Evolutionary conservation across 169 alveolate species (phyloP).

Genomic region (Neospora caninum): DNA sequence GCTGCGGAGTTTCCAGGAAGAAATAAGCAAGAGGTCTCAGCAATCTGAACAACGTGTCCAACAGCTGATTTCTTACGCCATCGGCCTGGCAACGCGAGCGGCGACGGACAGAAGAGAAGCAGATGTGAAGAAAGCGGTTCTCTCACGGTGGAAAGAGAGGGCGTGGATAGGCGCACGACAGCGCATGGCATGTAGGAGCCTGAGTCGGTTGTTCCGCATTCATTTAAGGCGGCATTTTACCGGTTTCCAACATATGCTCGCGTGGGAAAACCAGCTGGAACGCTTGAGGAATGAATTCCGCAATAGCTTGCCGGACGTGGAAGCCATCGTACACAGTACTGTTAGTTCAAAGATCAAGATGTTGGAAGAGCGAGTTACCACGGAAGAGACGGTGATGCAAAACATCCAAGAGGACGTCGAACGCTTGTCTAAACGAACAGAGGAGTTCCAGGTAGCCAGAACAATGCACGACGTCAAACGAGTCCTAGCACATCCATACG

Average conservation of each 20-base stretch:
- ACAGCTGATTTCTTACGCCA: constrained; percentile 25
- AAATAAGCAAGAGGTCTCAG: not conserved
- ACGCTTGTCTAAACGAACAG: not conserved
- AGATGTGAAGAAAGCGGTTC: constrained; percentile 32
- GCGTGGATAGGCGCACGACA: constrained; percentile 40
- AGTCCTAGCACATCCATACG: no score
- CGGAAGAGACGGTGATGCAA: not conserved
- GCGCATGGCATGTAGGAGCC: constrained; percentile 20
- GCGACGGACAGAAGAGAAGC: constrained; percentile 3
- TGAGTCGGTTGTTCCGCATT: not conserved
- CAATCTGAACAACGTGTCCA: constrained; percentile 33
- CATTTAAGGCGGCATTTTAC: not conserved
- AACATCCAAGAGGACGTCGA: not conserved
- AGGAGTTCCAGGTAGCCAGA: not conserved
- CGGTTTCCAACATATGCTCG: not conserved
- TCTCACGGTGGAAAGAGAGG: constrained; percentile 13
- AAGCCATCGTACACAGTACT: not conserved
- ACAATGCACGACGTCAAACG: not conserved
- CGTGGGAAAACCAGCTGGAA: not conserved
- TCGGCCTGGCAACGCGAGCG: constrained; percentile 34
- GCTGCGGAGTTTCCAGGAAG: not conserved
- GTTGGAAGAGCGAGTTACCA: not conserved
- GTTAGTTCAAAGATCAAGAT: not conserved
- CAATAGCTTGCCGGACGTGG: not conserved
- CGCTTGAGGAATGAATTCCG: not conserved